Evolutionary conservation across 2,329 filamentous ascomycete genomes (phyloP), one percentile per base, ranked within the genome.

Genomic region (Fusarium sp.): DNA sequence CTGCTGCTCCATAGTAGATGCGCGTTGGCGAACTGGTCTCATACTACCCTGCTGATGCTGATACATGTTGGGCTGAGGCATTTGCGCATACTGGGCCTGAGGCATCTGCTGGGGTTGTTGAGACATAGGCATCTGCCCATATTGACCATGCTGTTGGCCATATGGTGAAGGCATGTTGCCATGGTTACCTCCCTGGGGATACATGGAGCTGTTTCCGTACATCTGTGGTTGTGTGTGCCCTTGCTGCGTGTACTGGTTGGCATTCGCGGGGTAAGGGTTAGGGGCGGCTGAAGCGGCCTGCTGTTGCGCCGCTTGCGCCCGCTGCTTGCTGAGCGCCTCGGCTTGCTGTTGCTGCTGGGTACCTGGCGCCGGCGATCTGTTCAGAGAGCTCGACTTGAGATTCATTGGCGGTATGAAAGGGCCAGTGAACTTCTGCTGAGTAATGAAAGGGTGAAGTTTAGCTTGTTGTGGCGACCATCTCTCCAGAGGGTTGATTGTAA

Each of bases 391-490:
- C 22, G 94, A 90, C 79, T 98, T 98, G 64, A 98, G 84, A 77
- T 97, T 97, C 94, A 98, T 97, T 4, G 95, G 95, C 11, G 96
- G 96, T 49, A 98, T 93, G 77, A 99, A 99, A 6, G 94, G 94
- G 1, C 94, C 94, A 0, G 94, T 98, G 78, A 92, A 99, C 83
- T 98, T 99, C 77, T 97, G 92, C 78, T 99, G 96, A 1, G 96
- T 99, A 77, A 99, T 99, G 81, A 99, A 99, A 1, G 96, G 96
- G 78, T 99, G 96, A 64, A 98, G 84, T 78, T 98, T 98, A 34
- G 96, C 96, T 82, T 99, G 96, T 77, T 98, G 95, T 9, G 96
- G 96, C 6, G 96, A 97, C 96, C 96, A 99, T 79, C 96, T 86
- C 81, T 99, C 96, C 34, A 99, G 86, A 5, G 96, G 96, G 78